Evolutionary conservation across 2,329 filamentous ascomycete species (phyloP).

Genomic region (Simplicillium aogashimaense): DNA sequence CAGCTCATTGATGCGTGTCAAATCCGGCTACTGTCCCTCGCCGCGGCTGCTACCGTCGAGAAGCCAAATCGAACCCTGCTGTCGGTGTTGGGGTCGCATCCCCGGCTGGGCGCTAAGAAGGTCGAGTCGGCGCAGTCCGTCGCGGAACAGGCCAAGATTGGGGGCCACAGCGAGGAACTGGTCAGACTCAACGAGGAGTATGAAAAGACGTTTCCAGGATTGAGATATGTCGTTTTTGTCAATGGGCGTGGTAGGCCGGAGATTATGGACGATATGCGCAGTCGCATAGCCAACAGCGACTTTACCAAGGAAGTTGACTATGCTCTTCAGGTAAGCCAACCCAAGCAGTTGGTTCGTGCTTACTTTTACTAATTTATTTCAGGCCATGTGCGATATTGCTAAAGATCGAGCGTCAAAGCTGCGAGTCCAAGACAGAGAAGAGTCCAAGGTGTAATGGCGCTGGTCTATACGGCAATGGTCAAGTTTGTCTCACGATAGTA

Average conservation of each 20-base stretch:
- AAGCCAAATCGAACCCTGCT: conserved; percentile 48
- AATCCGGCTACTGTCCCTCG: conserved; percentile 49
- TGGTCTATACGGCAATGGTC: too few species aligned
- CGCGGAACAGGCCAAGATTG: conserved; percentile 73
- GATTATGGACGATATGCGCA: conserved; percentile 75
- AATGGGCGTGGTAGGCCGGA: conserved; percentile 64
- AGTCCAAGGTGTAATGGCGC: too few species aligned
- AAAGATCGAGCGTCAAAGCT: conserved; percentile 66
- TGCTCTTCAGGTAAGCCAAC: conserved; percentile 56
- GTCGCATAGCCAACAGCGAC: conserved; percentile 60
- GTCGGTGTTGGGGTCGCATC: conserved; percentile 70
- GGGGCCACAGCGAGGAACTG: conserved; percentile 52
- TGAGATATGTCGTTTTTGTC: conserved; percentile 88
- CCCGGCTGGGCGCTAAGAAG: conserved; percentile 71
- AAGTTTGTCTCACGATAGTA: too few species aligned
- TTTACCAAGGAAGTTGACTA: conserved; percentile 58
- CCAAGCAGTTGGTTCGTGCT: too few species aligned
- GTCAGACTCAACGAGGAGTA: conserved; percentile 64
- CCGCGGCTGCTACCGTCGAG: conserved; percentile 34
- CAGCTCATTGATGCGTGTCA: conserved; percentile 60
- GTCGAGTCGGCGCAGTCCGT: conserved; percentile 72
- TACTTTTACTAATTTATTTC: conserved; percentile 9
- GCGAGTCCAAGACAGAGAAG: conserved; percentile 5
- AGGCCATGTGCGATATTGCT: conserved; percentile 92
- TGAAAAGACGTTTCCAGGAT: conserved; percentile 68